A percentile compares a stretch with the other conserved stretches of the same genome.
phyloP scores from a whole-genome alignment of 2,329 filamentous ascomycete genomes.

The Neopestalotiopsis sp. region DNA sequence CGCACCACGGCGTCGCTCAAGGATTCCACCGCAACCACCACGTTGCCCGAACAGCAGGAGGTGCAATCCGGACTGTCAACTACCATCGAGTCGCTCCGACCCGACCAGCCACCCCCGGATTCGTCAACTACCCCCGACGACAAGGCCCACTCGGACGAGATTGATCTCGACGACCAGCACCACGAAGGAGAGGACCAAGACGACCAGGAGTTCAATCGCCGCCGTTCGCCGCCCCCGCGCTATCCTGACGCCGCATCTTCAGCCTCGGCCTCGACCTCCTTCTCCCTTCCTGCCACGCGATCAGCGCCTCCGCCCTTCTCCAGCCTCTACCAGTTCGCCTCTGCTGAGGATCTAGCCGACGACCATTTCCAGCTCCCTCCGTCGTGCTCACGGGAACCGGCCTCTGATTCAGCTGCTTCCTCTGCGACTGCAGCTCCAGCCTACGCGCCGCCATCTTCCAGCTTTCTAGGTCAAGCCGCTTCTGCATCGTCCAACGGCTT shows the following conservation, averaged over 20 bases:
- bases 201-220: conserved; percentile 40
- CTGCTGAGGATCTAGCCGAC: conserved; percentile 35
- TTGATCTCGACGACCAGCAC: conserved; percentile 41
- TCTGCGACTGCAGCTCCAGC: conserved; percentile 58
- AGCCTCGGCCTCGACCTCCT: conserved; percentile 51
- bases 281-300: conserved; percentile 37
- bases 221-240: conserved; percentile 62
- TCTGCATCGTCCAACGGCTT: conserved; percentile 44
- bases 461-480: conserved; percentile 42
- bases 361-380: conserved; percentile 35
- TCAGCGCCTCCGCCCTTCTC: conserved; percentile 64
- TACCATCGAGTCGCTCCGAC: conserved; percentile 44
- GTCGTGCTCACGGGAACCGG: conserved; percentile 26
- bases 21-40: conserved; percentile 41
- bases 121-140: conserved; percentile 17
- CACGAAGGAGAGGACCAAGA: conserved; percentile 38
- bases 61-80: conserved; percentile 50
- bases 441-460: conserved; percentile 53
- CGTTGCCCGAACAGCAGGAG: conserved; percentile 54
- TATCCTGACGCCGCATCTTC: conserved; percentile 66
- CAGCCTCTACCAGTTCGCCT: conserved; percentile 57
- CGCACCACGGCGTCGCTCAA: conserved; percentile 17
- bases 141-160: conserved; percentile 28
- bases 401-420: conserved; percentile 39
- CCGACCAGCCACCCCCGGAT: conserved; percentile 27